Conservation (phyloP, 2,329 filamentous ascomycete species). For the Paramyrothecium roridum region DNA sequence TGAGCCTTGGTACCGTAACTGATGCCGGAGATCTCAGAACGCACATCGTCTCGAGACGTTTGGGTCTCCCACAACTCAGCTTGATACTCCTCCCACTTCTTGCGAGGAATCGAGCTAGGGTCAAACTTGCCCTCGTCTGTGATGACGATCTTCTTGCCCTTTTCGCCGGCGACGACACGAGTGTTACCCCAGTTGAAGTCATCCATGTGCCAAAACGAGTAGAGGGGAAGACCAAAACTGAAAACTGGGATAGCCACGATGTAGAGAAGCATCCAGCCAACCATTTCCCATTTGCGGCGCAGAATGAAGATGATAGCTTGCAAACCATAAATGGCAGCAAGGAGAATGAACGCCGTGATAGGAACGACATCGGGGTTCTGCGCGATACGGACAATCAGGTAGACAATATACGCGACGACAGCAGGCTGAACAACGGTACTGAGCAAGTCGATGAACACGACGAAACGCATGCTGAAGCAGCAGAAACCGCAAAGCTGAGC, state of each 20-base stretch:
- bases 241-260: constrained; percentile 88
- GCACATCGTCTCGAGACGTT: constrained; percentile 75
- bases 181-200: constrained; percentile 99
- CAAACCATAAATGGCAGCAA: constrained; percentile 94
- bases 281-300: constrained; percentile 98
- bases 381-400: constrained; percentile 75
- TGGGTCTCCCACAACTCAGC: constrained; percentile 96
- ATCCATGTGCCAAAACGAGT: constrained; percentile 99
- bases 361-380: constrained; percentile 65
- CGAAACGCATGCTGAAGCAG: constrained; percentile 99
- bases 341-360: constrained; percentile 81
- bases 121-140: constrained; percentile 98
- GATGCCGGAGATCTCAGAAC: constrained; percentile 87
- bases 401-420: constrained; percentile 83
- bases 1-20: constrained; percentile 87
- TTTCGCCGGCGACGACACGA: constrained; percentile 91
- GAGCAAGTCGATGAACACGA: constrained; percentile 91
- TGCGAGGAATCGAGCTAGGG: constrained; percentile 85
- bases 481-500: constrained; percentile 97
- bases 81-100: constrained; percentile 99
- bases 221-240: constrained; percentile 83
- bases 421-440: constrained; percentile 92
- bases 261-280: constrained; percentile 98
- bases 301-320: constrained; percentile 97
- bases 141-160: constrained; percentile 87